Conservation (phyloP, 176 grass and related monocot genomes). For the Carex pumila region DNA sequence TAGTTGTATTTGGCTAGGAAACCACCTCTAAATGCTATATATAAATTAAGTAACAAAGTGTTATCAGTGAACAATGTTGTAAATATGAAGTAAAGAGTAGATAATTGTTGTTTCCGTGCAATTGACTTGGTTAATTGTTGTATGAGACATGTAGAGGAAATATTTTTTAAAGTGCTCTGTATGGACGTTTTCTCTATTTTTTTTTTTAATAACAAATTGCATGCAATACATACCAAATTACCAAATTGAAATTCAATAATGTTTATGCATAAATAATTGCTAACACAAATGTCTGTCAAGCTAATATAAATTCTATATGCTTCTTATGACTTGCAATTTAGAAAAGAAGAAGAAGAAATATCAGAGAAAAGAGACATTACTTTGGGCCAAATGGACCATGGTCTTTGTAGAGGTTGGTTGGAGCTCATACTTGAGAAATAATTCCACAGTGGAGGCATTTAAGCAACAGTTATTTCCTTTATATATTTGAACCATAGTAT, state of each 20-base stretch:
- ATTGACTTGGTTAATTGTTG: background rate
- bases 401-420: conserved; percentile 68
- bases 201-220: background rate
- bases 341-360: background rate
- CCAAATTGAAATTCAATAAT: background rate
- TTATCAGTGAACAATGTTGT: background rate
- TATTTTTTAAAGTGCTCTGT: background rate
- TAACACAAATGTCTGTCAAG: background rate
- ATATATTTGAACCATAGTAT: background rate
- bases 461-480: conserved; percentile 66
- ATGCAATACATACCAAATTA: background rate
- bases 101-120: background rate
- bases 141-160: background rate
- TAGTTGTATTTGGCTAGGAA: conserved; percentile 59
- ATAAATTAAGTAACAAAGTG: background rate
- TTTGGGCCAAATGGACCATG: conserved; percentile 72
- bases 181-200: background rate
- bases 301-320: background rate
- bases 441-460: conserved; percentile 50
- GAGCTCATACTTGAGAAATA: conserved; percentile 69
- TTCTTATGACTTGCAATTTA: background rate
- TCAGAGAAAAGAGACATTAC: conserved; percentile 18
- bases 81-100: background rate
- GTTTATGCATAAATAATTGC: background rate
- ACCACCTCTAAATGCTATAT: conserved; percentile 56